Base-by-base conservation (phyloP, 164 flowering plant species). In the Piper longum region DNA sequence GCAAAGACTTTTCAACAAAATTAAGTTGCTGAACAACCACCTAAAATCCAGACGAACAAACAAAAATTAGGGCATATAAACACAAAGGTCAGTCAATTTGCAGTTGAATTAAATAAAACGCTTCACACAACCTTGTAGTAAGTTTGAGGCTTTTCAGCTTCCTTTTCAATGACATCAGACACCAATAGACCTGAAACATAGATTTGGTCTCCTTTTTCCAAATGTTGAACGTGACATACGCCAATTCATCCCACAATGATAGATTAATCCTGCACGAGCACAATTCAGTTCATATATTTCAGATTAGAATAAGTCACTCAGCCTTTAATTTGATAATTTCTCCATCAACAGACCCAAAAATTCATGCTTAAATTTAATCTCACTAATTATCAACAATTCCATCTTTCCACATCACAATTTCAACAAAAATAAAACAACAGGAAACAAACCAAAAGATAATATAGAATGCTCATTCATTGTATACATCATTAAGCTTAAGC, bases 211-310 rank as follows among this genome's bases (percentile, higher is more conserved):
- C 98, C 96, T 78, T 87, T 91, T 77, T 89, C 80, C 17, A 91
- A 75, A 73, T 89, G 95, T 75, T 87, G 86, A 74, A 76, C 57
- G 98, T 95, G 67, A 78, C 67, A 67, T 82, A 78, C 45, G 98
- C 98, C 79, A 89, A 70, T 63, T 89, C 96, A 71, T 91, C 85
- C 98, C 96, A 91, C 57, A 91, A 85, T 56, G 95, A 84, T 76
- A 91, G 79, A 76, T 73, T 83, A 63, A 91, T 81, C 98, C 98
- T 91, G 75, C 66, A 67, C 16, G 26, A 5, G 4, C n/a, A n/a
- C n/a, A n/a, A 58, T 43, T 4, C 43, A 19, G 2, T 56, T 56
- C 7, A 26, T 17, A 17, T 11, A 5, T 17, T 17, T 26, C 36
- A 2, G 36, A 26, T 26, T 26, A 26, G 36, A 26, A 26, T 26